These are phyloP conservation scores for Diplocarpon rosae DNA, from an alignment of 2,329 filamentous ascomycete genomes.

Conservation along the genomic window DNA sequence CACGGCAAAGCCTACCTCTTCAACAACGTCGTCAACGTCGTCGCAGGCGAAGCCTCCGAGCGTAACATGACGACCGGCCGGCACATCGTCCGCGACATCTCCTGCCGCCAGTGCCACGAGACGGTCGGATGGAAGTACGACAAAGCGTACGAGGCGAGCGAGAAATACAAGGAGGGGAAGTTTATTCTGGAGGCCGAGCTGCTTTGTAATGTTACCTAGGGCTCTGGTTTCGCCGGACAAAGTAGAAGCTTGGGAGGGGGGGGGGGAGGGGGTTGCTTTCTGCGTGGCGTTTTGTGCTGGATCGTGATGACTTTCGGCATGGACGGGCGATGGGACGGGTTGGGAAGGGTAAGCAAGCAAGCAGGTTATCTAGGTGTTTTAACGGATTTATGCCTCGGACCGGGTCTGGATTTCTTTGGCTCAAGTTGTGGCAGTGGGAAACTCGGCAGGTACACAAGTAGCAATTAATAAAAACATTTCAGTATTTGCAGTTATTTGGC, in stretches of 20 bases:
- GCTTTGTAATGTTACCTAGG: slow-evolving; percentile 60
- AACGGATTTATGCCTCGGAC: too few species aligned
- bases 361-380: too few species aligned
- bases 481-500: too few species aligned
- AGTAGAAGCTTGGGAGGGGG: neutral
- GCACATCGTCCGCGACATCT: slow-evolving; percentile 89
- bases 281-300: slow-evolving; percentile 35
- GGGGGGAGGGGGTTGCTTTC: slow-evolving; percentile 32
- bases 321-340: too few species aligned
- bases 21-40: slow-evolving; percentile 85
- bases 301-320: too few species aligned
- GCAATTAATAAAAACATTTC: too few species aligned
- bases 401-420: too few species aligned
- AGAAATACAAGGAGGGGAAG: slow-evolving; percentile 99
- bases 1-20: slow-evolving; percentile 98
- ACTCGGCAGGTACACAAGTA: too few species aligned
- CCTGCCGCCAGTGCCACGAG: slow-evolving; percentile 81
- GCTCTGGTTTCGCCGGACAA: neutral
- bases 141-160: slow-evolving; percentile 80
- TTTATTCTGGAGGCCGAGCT: slow-evolving; percentile 92
- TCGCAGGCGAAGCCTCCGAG: slow-evolving; percentile 72
- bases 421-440: too few species aligned
- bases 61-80: slow-evolving; percentile 96
- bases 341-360: too few species aligned
- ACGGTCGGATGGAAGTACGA: slow-evolving; percentile 99